Conservation (phyloP, 2,329 filamentous ascomycete species). For the Leptographium procerum region DNA sequence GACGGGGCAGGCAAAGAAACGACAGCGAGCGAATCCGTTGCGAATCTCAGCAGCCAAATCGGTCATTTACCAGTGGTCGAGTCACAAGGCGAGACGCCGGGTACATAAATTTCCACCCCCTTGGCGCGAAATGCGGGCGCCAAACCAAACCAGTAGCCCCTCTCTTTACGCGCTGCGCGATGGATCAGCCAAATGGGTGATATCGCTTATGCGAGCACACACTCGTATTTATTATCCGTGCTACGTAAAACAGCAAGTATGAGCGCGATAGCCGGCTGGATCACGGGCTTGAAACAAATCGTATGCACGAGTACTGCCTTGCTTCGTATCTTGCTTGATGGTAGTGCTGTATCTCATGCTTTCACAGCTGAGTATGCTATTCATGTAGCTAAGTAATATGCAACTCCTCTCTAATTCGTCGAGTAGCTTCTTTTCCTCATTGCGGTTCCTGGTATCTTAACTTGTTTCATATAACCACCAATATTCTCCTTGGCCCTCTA, state of each 20-base stretch:
- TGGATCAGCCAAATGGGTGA: neutral
- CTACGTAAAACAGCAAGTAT: no score
- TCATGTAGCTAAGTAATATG: neutral
- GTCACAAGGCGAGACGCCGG: neutral
- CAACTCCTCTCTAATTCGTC: neutral
- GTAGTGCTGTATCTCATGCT: neutral
- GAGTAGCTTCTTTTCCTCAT: neutral
- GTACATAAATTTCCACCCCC: neutral
- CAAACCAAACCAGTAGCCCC: neutral
- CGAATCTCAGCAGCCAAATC: neutral
- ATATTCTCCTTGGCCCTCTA: neutral
- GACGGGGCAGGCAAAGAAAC: neutral
- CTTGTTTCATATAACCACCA: neutral
- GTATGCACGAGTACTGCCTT: no score
- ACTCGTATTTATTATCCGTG: no score
- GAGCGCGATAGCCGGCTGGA: no score
- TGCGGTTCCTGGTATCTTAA: neutral
- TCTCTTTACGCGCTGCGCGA: neutral
- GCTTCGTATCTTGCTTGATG: neutral
- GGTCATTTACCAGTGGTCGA: neutral
- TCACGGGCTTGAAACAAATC: neutral
- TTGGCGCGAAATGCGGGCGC: neutral
- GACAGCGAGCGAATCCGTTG: neutral
- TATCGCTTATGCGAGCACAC: neutral
- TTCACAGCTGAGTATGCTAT: neutral